Evolutionary conservation across 345 rosid species (phyloP).

Genomic region (Conringia planisiliqua): DNA sequence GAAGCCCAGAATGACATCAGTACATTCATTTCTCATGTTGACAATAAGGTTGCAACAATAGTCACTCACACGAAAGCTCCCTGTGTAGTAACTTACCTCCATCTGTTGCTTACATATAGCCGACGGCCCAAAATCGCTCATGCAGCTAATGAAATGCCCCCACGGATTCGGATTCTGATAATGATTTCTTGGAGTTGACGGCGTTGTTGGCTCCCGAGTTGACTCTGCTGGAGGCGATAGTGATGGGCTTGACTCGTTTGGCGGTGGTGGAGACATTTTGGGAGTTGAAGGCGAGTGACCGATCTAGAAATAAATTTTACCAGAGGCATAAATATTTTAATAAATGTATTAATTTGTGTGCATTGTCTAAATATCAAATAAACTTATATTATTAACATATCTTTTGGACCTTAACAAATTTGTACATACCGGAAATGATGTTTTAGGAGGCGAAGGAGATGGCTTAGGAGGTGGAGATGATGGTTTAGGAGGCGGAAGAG

Average conservation of each 20-base stretch:
- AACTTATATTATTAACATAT: neutral
- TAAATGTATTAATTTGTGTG: neutral
- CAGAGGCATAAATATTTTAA: neutral
- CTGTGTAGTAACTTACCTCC: slow-evolving; percentile 21
- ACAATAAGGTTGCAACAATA: slow-evolving; percentile 21
- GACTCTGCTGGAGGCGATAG: neutral
- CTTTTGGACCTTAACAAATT: neutral
- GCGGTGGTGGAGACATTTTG: neutral
- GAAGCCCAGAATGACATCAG: slow-evolving; percentile 16
- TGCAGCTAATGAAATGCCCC: slow-evolving; percentile 14
- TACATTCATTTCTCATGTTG: slow-evolving; percentile 28
- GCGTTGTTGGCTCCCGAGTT: neutral
- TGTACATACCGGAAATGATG: neutral
- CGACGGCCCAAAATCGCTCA: neutral
- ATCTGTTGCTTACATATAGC: slow-evolving; percentile 25
- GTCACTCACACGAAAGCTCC: slow-evolving; percentile 12
- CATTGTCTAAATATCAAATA: neutral
- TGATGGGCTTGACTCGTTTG: neutral
- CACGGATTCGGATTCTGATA: slow-evolving; percentile 3
- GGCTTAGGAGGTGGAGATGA: slow-evolving; percentile 25
- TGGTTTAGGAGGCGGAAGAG: neutral
- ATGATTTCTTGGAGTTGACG: neutral
- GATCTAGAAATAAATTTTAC: neutral
- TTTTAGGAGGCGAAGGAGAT: neutral
- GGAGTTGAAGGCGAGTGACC: neutral